Evolutionary conservation across 306 rosid genomes (phyloP), one percentile per base, ranked within the genome.

Genomic region (Cercis canadensis): DNA sequence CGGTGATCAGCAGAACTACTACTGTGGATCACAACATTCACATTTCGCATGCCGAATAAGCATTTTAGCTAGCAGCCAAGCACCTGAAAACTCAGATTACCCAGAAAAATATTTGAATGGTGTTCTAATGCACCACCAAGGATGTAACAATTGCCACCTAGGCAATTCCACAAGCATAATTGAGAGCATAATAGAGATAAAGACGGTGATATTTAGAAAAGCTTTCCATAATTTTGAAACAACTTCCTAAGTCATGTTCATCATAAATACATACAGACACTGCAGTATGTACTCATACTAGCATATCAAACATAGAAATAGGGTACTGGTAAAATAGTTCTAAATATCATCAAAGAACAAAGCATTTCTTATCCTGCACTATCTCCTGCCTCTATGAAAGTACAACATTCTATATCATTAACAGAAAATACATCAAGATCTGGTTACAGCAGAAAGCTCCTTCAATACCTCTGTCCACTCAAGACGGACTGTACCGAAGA

Each of bases 401-500:
- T 11, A 72, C 74, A 56, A 37, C 75, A 57, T 51, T 57, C 61
- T 74, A 67, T 66, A 33, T 63, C 34, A 62, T 84, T 76, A 66
- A 47, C 70, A 31, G 37, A 76, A 68, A 57, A 73, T 56, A 64
- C 44, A 34, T 67, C 49, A 55, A 67, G 75, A 55, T 21, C 79
- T 56, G 71, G 50, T 80, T 60, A 50, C 73, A 74, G 54, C 57
- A 24, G 32, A 43, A 82, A 46, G 62, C 75, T 51, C 84, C 78
- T 56, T 79, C 62, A 14, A 75, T 55, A 46, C 44, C 74, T 73
- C 39, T 39, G 67, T 62, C 62, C 57, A 70, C 52, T 86, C 81
- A 87, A 16, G 74, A 65, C 4, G 90, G 85, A 80, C 45, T 79
- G 78, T 88, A 92, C 24, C 91, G 88, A 75, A 92, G 92, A 84